These are phyloP conservation scores for Cladophialophora chaetospira DNA, from an alignment of 2,329 filamentous ascomycete genomes.

Conservation along the genomic window DNA sequence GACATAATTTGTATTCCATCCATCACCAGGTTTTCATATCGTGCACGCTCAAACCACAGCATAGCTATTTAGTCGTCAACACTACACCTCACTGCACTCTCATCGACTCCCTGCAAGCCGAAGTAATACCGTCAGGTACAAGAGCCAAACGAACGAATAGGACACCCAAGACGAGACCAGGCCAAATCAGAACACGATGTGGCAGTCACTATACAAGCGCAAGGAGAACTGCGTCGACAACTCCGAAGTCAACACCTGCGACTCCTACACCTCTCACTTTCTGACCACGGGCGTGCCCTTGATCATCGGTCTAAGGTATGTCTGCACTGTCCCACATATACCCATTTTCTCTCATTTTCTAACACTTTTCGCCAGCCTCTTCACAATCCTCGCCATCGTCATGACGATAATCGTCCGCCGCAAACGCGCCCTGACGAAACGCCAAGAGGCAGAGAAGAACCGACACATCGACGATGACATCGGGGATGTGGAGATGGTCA, in stretches of 20 bases:
- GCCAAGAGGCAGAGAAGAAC: slow-evolving; percentile 21
- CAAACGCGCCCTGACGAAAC: slow-evolving; percentile 10
- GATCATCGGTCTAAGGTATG: slow-evolving; percentile 21
- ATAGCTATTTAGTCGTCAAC: too few relatives aligned
- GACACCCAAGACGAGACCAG: background rate
- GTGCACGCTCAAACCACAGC: too few relatives aligned
- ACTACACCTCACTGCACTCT: too few relatives aligned
- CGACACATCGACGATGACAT: slow-evolving; percentile 21
- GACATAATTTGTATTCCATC: too few relatives aligned
- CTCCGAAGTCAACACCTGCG: slow-evolving; percentile 15
- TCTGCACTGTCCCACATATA: background rate
- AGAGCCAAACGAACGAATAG: background rate
- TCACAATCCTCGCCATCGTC: slow-evolving; percentile 8
- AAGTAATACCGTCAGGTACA: too few relatives aligned
- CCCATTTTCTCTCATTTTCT: background rate
- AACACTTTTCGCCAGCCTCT: slow-evolving; percentile 1
- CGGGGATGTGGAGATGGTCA: slow-evolving; percentile 8
- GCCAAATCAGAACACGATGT: background rate
- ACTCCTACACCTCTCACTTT: slow-evolving; percentile 12
- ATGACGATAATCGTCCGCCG: slow-evolving; percentile 16
- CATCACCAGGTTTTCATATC: too few relatives aligned
- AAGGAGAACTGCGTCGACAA: slow-evolving; percentile 21
- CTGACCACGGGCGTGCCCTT: slow-evolving; percentile 21
- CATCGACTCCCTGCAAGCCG: too few relatives aligned
- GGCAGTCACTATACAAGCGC: slow-evolving; percentile 15